phyloP scores from a whole-genome alignment of 1,284 basidiomycete genomes.

The Naganishia sp. region DNA sequence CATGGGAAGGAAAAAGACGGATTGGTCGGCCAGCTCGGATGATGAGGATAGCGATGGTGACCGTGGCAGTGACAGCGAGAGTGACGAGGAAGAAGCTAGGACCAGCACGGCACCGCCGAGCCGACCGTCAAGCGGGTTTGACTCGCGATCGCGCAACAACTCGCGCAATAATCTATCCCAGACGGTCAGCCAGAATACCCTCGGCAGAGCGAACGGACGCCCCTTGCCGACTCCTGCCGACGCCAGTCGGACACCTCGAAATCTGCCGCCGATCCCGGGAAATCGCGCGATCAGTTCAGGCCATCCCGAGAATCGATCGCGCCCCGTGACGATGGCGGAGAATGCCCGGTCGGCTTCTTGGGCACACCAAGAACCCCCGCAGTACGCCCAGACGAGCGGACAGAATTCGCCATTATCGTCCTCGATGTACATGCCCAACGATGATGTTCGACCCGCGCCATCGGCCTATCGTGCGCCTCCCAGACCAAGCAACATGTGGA shows the following conservation, averaged over 20 bases:
- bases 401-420: slow-evolving; percentile 41
- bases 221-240: slow-evolving; percentile 33
- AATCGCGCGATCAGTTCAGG: slow-evolving; percentile 30
- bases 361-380: slow-evolving; percentile 20
- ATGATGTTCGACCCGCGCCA: background rate
- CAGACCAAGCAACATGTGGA: slow-evolving; percentile 60
- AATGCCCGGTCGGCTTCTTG: slow-evolving; percentile 16
- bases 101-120: slow-evolving; percentile 5
- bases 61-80: slow-evolving; percentile 65
- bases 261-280: slow-evolving; percentile 42
- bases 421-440: slow-evolving; percentile 23
- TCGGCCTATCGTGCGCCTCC: slow-evolving; percentile 9
- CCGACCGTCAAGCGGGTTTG: slow-evolving; percentile 5
- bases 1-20: slow-evolving; percentile 61
- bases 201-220: slow-evolving; percentile 31
- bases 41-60: slow-evolving; percentile 65
- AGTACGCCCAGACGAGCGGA: slow-evolving; percentile 31
- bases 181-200: slow-evolving; percentile 39
- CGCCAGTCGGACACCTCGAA: slow-evolving; percentile 36
- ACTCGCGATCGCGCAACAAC: background rate
- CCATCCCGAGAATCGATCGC: slow-evolving; percentile 2
- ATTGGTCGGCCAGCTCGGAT: slow-evolving; percentile 63
- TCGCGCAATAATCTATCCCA: slow-evolving; percentile 50
- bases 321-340: background rate
- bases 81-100: slow-evolving; percentile 67